These are phyloP conservation scores for Ophiorrhiza pumila DNA, from an alignment of 257 asterid genomes.

Conservation along the genomic window DNA sequence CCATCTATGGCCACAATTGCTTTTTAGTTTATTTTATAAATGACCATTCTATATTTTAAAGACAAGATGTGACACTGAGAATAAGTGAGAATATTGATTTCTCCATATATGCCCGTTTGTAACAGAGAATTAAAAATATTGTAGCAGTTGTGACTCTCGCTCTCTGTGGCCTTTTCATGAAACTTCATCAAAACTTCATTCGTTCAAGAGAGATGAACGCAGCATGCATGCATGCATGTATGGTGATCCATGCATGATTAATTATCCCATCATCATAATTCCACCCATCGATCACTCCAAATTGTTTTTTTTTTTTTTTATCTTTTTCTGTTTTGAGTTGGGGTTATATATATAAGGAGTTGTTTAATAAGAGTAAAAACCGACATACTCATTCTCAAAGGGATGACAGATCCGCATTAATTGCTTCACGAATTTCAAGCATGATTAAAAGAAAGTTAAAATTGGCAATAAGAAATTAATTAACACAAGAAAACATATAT, in stretches of 20 bases:
- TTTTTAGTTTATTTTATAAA: constrained; percentile 19
- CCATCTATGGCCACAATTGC: constrained; percentile 27
- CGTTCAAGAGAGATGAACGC: background rate
- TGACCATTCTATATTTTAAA: constrained; percentile 15
- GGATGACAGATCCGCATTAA: constrained; percentile 56
- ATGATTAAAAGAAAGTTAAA: constrained; percentile 3
- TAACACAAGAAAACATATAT: constrained; percentile 41
- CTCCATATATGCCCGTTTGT: constrained; percentile 19
- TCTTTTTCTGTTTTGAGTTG: background rate
- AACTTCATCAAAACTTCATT: constrained; percentile 14
- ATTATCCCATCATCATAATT: background rate
- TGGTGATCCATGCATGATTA: background rate
- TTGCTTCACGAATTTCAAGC: constrained; percentile 46
- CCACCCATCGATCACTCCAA: too few species aligned
- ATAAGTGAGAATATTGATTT: constrained; percentile 29
- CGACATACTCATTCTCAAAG: constrained; percentile 46
- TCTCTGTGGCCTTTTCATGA: background rate
- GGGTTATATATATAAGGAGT: background rate
- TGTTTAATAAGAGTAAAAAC: constrained; percentile 26
- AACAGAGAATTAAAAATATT: constrained; percentile 21
- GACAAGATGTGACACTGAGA: constrained; percentile 39
- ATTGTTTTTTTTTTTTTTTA: background rate
- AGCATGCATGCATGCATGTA: constrained; percentile 10
- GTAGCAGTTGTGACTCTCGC: constrained; percentile 40
- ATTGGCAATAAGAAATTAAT: constrained; percentile 13